A percentile compares a stretch with the other conserved stretches of the same genome.
phyloP scores from a whole-genome alignment of 1,284 basidiomycete genomes.

The Pseudozyma flocculosa region DNA sequence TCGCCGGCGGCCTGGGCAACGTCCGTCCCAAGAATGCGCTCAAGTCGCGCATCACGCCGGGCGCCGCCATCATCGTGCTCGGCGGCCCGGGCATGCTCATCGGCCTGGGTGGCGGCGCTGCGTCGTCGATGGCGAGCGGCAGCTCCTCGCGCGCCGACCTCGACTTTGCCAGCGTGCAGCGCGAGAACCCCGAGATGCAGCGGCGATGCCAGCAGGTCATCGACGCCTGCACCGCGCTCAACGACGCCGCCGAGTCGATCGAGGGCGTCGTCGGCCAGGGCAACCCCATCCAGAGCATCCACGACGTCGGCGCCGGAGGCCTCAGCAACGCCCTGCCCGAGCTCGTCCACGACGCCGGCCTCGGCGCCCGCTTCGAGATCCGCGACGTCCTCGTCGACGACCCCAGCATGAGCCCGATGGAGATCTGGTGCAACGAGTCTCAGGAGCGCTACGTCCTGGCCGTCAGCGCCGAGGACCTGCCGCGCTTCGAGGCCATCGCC shows the following conservation, averaged over 20 bases:
- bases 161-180: conserved; percentile 95
- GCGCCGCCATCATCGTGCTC: conserved; percentile 72
- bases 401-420: conserved; percentile 94
- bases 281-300: conserved; percentile 88
- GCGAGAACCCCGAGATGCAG: conserved; percentile 99
- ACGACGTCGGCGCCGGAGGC: conserved; percentile 97
- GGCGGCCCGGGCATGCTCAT: conserved; percentile 97
- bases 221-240: conserved; percentile 64
- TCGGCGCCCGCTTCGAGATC: conserved; percentile 93
- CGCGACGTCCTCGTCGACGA: conserved; percentile 90
- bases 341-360: conserved; percentile 87
- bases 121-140: conserved; percentile 75
- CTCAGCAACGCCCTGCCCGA: conserved; percentile 95
- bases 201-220: conserved; percentile 96
- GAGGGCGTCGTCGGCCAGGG: conserved; percentile 28
- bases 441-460: conserved; percentile 96
- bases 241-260: conserved; percentile 24
- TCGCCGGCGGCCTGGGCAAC: conserved; percentile 93
- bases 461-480: conserved; percentile 42
- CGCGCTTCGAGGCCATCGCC: conserved; percentile 73
- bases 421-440: conserved; percentile 99
- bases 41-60: conserved; percentile 51
- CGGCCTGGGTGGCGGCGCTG: conserved; percentile 92
- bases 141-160: conserved; percentile 76
- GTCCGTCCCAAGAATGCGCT: conserved; percentile 63